Base-by-base conservation (phyloP, 2,329 filamentous ascomycete genomes). In the Podosphaera leucotricha region DNA sequence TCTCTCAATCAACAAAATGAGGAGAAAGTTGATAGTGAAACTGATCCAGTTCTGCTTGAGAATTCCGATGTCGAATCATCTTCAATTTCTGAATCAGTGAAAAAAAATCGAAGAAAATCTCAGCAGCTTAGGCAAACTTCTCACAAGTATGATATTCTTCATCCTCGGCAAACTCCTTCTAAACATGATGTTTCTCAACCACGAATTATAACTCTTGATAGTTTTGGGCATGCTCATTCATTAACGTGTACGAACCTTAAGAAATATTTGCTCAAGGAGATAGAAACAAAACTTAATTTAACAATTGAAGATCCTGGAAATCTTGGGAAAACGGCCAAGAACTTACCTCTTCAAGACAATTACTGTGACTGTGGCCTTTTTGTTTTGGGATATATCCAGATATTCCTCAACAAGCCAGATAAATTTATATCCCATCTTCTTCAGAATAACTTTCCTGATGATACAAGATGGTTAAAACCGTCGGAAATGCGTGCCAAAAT, bases 341-440 rank as follows among this genome's bases (percentile, higher is more conserved):
- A 70, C 6, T 77, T 94, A 13, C 87, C 90, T 0, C 63, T 71
- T 48, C 90, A 98, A 59, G 62, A 72, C 41, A 95, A 98, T 55
- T 80, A 70, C 52, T 86, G 73, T 48, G 90, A 98, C 57, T 98
- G 90, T 54, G 90, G 90, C 7, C 64, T 94, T 0, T 98, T 80
- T 53, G 64, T 95, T 2, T 64, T 94, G 3, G 80, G 77, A 2
- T 98, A 95, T 54, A 67, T 92, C 44, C 72, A 84, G 50, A 75
- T 80, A 49, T 93, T 98, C 49, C 68, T 92, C 15, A 67, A 73
- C 43, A 63, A 83, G 47, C 87, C 87, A 0, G 73, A 82, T 49
- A 59, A 57, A 0, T 90, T 92, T 50, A 66, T 81, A 15, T 62
- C 62, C 18, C 76, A 71, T 47, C 62, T 92, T 16, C 63, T 93